Conservation (phyloP, 805 yeast species). For the Nakazawaea peltata region DNA sequence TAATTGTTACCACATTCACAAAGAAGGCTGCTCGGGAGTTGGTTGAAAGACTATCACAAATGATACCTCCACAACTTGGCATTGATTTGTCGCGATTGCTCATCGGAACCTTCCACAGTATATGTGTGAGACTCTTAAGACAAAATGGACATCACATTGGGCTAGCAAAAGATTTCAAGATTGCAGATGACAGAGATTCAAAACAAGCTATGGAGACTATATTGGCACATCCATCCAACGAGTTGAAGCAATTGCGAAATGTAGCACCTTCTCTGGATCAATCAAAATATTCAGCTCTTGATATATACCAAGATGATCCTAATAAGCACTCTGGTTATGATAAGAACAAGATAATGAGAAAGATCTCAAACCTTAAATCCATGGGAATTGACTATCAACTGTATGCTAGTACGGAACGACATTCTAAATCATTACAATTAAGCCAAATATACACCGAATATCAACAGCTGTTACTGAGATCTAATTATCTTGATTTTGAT, state of each 20-base stretch:
- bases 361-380: slow-evolving; percentile 52
- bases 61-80: slow-evolving; percentile 21
- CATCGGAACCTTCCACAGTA: slow-evolving; percentile 87
- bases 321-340: slow-evolving; percentile 24
- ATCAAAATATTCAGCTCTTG: slow-evolving; percentile 3
- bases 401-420: neutral
- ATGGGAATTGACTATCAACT: slow-evolving; percentile 37
- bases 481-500: slow-evolving; percentile 67
- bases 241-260: slow-evolving; percentile 13
- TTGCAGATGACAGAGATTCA: slow-evolving; percentile 63
- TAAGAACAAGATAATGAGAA: slow-evolving; percentile 28
- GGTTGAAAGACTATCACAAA: slow-evolving; percentile 44
- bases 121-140: slow-evolving; percentile 56
- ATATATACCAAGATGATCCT: neutral
- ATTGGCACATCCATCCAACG: slow-evolving; percentile 18
- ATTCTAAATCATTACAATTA: slow-evolving; percentile 11
- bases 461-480: slow-evolving; percentile 35
- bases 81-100: slow-evolving; percentile 36
- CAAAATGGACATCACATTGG: slow-evolving; percentile 47
- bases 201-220: slow-evolving; percentile 35
- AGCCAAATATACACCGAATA: slow-evolving; percentile 39
- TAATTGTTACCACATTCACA: slow-evolving; percentile 88
- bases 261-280: too few relatives aligned
- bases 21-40: slow-evolving; percentile 88
- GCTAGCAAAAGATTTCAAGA: slow-evolving; percentile 30